phyloP scores from a whole-genome alignment of 2,329 filamentous ascomycete species.

The Colletotrichum falcatum region DNA sequence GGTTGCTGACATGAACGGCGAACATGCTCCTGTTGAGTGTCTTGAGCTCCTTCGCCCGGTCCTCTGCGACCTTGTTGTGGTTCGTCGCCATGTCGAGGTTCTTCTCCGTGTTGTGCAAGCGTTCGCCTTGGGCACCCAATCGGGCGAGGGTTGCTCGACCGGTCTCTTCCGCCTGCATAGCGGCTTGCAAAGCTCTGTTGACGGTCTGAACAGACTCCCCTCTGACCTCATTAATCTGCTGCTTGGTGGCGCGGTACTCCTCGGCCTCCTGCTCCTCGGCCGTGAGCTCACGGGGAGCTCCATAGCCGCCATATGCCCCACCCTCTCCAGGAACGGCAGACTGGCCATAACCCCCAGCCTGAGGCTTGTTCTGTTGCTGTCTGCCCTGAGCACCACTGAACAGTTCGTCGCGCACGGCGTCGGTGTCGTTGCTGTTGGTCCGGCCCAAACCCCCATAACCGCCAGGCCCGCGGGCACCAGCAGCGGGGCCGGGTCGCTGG shows the following conservation, averaged over 20 bases:
- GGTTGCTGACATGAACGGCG: slow-evolving; percentile 81
- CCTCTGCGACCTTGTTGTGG: slow-evolving; percentile 80
- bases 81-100: slow-evolving; percentile 85
- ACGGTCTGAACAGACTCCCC: slow-evolving; percentile 68
- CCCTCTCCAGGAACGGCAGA: slow-evolving; percentile 41
- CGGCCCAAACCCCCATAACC: slow-evolving; percentile 72
- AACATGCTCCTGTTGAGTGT: slow-evolving; percentile 93
- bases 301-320: slow-evolving; percentile 62
- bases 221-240: slow-evolving; percentile 81
- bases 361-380: slow-evolving; percentile 54
- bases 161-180: slow-evolving; percentile 76
- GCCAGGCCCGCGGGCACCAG: slow-evolving; percentile 59
- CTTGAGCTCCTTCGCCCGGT: slow-evolving; percentile 85
- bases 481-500: slow-evolving; percentile 45
- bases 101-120: slow-evolving; percentile 83
- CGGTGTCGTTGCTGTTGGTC: slow-evolving; percentile 56
- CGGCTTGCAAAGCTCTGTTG: slow-evolving; percentile 68
- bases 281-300: slow-evolving; percentile 81
- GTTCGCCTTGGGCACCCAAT: slow-evolving; percentile 82
- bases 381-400: slow-evolving; percentile 69
- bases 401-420: slow-evolving; percentile 71
- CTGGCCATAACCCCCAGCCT: slow-evolving; percentile 30
- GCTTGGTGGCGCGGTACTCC: slow-evolving; percentile 75
- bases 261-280: slow-evolving; percentile 82
- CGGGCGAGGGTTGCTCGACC: slow-evolving; percentile 78